Evolutionary conservation across 2,329 filamentous ascomycete genomes (phyloP).

Genomic region (Aspergillus clavatus): DNA sequence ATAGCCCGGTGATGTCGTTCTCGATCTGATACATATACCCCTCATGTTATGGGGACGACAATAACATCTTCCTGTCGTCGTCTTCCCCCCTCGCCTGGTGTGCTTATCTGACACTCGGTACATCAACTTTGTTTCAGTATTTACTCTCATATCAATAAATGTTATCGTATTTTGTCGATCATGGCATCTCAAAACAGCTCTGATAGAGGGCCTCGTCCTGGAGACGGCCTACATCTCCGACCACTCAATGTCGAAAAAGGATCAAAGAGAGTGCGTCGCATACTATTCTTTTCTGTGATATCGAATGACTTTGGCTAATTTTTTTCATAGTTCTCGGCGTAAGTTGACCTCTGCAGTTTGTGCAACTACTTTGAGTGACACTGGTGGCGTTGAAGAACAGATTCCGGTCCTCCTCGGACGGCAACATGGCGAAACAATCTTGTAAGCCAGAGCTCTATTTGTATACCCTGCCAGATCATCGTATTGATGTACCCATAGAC

Average conservation of each 20-base stretch:
- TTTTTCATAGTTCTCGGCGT: slow-evolving; percentile 15
- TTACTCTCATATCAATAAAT: not conserved
- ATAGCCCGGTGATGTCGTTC: slow-evolving; percentile 11
- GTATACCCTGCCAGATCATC: not conserved
- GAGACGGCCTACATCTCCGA: slow-evolving; percentile 25
- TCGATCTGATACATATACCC: slow-evolving; percentile 17
- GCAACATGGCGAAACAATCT: slow-evolving; percentile 44
- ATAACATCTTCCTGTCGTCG: slow-evolving; percentile 1
- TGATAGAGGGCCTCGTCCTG: slow-evolving; percentile 7
- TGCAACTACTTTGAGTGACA: not conserved
- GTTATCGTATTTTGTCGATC: slow-evolving; percentile 1
- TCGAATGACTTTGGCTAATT: slow-evolving; percentile 11
- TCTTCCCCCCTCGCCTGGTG: slow-evolving; percentile 1
- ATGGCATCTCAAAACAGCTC: slow-evolving; percentile 19
- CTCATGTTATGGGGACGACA: slow-evolving; percentile 11
- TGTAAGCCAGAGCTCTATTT: slow-evolving; percentile 21
- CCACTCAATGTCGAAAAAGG: slow-evolving; percentile 31
- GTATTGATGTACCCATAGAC: slow-evolving; percentile 24
- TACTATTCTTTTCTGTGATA: not conserved
- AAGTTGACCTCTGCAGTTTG: slow-evolving; percentile 3
- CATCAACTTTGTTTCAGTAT: not conserved
- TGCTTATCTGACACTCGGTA: too few species aligned
- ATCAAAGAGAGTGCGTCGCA: slow-evolving; percentile 31
- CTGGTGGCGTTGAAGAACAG: slow-evolving; percentile 19
- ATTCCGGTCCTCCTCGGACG: slow-evolving; percentile 26